Conservation (phyloP, 192 early-diverging fungal genomes). For the Endogone sp. region DNA sequence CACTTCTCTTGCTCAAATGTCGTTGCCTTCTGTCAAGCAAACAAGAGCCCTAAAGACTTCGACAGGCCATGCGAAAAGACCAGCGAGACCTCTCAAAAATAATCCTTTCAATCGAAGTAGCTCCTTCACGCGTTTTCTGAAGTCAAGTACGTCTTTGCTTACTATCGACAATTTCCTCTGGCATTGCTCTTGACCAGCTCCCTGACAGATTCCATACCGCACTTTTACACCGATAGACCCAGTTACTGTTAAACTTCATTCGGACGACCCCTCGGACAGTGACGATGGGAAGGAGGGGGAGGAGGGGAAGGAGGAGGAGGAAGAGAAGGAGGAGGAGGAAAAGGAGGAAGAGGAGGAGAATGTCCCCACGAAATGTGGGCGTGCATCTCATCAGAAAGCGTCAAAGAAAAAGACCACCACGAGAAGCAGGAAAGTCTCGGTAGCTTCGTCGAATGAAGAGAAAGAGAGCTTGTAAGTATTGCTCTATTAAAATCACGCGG, state of each 20-base stretch:
- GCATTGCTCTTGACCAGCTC: not conserved
- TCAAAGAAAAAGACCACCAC: not conserved
- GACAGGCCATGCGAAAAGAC: not conserved
- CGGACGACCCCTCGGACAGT: not conserved
- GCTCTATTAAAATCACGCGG: not conserved
- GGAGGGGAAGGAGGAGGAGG: no score
- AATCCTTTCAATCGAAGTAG: constrained; percentile 12
- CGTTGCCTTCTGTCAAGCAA: not conserved
- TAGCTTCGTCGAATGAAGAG: not conserved
- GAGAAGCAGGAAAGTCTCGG: not conserved
- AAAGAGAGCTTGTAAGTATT: not conserved
- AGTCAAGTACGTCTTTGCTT: constrained; percentile 1
- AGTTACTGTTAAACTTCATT: not conserved
- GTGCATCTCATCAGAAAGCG: not conserved
- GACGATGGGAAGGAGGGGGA: not conserved
- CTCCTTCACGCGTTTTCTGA: constrained; percentile 16
- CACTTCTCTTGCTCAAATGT: not conserved
- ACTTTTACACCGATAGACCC: not conserved
- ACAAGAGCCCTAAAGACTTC: not conserved
- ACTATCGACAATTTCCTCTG: not conserved
- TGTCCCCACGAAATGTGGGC: not conserved
- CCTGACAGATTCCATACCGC: not conserved
- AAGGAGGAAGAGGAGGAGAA: not conserved
- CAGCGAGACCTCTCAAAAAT: not conserved
- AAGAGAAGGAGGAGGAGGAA: not conserved